Conservation (phyloP, 2,329 filamentous ascomycete species). For the Cladosporium sp. region DNA sequence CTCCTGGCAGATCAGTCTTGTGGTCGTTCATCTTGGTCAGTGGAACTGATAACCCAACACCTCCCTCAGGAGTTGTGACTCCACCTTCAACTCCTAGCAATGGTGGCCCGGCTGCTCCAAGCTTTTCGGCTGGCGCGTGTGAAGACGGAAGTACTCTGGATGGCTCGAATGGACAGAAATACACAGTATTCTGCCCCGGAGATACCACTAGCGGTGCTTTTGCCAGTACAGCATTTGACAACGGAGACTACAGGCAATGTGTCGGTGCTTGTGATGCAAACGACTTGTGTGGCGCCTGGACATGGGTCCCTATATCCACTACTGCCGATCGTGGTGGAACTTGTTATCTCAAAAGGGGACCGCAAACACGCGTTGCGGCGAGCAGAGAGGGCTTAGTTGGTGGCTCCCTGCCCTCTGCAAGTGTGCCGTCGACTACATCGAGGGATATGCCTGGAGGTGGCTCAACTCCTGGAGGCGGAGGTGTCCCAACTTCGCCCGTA, state of each 20-base stretch:
- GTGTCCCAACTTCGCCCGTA: neutral
- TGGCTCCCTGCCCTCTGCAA: neutral
- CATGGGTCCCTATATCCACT: conserved; percentile 1
- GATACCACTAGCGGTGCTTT: neutral
- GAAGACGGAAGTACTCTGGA: neutral
- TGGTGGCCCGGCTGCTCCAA: neutral
- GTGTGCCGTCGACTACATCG: neutral
- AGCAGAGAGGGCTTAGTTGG: neutral
- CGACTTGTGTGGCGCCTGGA: conserved; percentile 19
- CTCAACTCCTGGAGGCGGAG: neutral
- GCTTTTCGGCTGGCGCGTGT: neutral
- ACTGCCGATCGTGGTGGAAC: neutral
- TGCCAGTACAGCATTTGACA: neutral
- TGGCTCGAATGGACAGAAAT: neutral
- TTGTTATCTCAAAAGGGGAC: neutral
- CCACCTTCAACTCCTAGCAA: neutral
- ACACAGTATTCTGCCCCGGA: neutral
- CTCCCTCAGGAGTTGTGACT: neutral
- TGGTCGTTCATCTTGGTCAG: neutral
- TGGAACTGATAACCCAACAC: neutral
- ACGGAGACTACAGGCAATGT: conserved; percentile 24
- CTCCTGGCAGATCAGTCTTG: neutral
- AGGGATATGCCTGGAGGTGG: neutral
- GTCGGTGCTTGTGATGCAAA: conserved; percentile 24
- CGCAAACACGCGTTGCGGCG: neutral